These are phyloP conservation scores for Blastobotrys parvus DNA, from an alignment of 805 yeast species.

Conservation along the genomic window DNA sequence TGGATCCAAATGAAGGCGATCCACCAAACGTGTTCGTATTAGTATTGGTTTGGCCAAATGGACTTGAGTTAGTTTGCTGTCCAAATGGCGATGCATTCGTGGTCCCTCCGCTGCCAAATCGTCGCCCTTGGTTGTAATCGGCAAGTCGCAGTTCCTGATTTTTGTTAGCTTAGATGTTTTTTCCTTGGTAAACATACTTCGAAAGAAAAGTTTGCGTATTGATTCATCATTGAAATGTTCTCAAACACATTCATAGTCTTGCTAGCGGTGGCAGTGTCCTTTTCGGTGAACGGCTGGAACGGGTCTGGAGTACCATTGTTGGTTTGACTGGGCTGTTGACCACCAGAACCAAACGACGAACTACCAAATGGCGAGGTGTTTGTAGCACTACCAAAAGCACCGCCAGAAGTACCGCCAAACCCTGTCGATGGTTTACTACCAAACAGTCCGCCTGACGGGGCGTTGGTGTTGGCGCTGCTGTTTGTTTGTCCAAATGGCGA, in stretches of 20 bases:
- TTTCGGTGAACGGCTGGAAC: conserved; percentile 60
- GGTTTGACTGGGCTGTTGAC: conserved; percentile 20
- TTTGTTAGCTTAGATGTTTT: not conserved
- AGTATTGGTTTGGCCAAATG: conserved; percentile 24
- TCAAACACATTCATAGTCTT: conserved; percentile 58
- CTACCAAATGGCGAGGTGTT: conserved; percentile 18
- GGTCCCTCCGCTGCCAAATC: conserved; percentile 40
- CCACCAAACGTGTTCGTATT: conserved; percentile 12
- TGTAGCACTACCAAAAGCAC: conserved; percentile 27
- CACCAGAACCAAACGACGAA: conserved; percentile 26
- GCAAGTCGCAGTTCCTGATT: conserved; percentile 65
- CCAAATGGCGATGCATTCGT: conserved; percentile 26
- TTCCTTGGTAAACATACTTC: conserved; percentile 31
- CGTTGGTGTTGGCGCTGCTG: conserved; percentile 9
- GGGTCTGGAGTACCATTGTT: conserved; percentile 67
- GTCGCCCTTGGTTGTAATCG: conserved; percentile 73
- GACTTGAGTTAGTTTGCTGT: no score
- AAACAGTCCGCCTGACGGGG: conserved; percentile 17
- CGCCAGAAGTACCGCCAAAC: conserved; percentile 15
- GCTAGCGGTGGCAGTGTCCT: conserved; percentile 63
- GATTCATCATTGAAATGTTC: conserved; percentile 82
- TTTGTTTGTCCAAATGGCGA: conserved; percentile 6
- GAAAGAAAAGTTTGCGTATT: conserved; percentile 68
- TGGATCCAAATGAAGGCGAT: conserved; percentile 11
- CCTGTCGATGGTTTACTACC: conserved; percentile 12